Evolutionary conservation across 179 eudicot species (phyloP), one percentile per base, ranked within the genome.

Genomic region (Pouteria campechiana): DNA sequence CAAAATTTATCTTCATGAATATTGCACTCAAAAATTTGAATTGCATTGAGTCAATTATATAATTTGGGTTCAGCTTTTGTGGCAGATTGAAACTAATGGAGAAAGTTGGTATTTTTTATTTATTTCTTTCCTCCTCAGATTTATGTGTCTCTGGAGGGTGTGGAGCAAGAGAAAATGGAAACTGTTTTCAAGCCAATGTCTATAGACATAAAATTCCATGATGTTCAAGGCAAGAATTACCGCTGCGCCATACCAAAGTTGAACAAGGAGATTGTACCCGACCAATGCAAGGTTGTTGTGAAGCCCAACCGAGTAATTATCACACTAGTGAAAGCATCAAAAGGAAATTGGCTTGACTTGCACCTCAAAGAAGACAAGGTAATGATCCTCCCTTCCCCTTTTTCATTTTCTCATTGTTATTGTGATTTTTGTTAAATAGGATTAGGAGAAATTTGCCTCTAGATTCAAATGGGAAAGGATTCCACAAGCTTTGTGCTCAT

Each of bases 351-450:
- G 98, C 36, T 65, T 48, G 98, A 90, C 67, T 49, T 90, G 68
- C 78, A 82, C 55, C 77, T 57, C 79, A 86, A 87, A 41, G 98
- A 79, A 52, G 96, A 90, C 54, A 86, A 82, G 94, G 98, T 90
- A 73, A 47, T 19, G 57, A 6, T 37, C 32, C 18, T 36, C 20
- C 24, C 23, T 2, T 25, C 3, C n/a, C 22, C 10, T 19, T 4
- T 17, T 10, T 30, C 11, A 12, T 37, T 7, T 43, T 14, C 7
- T 16, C 24, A 3, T n/a, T n/a, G n/a, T n/a, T n/a, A n/a, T n/a
- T n/a, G n/a, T n/a, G n/a, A n/a, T n/a, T n/a, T n/a, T n/a, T n/a
- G n/a, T n/a, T n/a, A n/a, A n/a, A n/a, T n/a, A n/a, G n/a, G n/a
- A n/a, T n/a, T n/a, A n/a, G n/a, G n/a, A n/a, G n/a, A n/a, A n/a